Percentiles rank a stretch among this genome's conserved stretches.
Evolutionary conservation across 169 alveolate genomes (phyloP).

Genomic region (Fabrea salina): DNA sequence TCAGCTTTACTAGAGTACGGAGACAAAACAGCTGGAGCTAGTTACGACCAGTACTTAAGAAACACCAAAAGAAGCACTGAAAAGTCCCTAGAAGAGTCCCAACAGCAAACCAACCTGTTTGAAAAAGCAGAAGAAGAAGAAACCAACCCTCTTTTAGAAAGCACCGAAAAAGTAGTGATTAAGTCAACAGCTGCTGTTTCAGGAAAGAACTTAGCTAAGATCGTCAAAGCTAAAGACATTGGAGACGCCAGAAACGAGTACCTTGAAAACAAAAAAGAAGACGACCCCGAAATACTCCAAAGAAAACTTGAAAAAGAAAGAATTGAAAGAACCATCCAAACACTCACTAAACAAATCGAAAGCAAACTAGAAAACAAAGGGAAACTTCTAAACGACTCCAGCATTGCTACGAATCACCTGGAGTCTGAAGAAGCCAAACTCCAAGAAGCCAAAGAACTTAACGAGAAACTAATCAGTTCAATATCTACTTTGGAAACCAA

Average conservation of each 20-base stretch:
- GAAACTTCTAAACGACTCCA: neutral
- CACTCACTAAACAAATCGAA: conserved; percentile 14
- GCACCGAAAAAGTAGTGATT: neutral
- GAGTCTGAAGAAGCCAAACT: neutral
- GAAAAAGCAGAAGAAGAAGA: neutral
- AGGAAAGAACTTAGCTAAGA: conserved; percentile 14
- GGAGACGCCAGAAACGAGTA: conserved; percentile 1
- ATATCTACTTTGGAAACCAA: neutral
- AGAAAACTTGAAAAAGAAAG: conserved; percentile 27
- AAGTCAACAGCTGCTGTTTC: neutral
- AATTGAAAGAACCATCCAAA: conserved; percentile 8
- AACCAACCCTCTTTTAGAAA: conserved; percentile 1
- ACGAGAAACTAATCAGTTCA: neutral
- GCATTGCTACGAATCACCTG: neutral
- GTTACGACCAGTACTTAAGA: conserved; percentile 9
- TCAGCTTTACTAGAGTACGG: conserved; percentile 55
- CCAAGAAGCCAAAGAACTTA: neutral
- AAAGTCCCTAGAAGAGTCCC: neutral
- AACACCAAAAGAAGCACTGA: neutral
- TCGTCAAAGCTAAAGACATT: conserved; percentile 18
- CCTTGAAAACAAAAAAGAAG: conserved; percentile 16
- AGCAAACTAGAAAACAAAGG: neutral
- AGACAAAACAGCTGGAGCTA: conserved; percentile 38
- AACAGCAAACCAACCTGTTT: too few relatives aligned
- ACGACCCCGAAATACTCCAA: conserved; percentile 25